Evolutionary conservation across 1,284 basidiomycete genomes (phyloP).

Genomic region (Cutaneotrichosporon curvatum): DNA sequence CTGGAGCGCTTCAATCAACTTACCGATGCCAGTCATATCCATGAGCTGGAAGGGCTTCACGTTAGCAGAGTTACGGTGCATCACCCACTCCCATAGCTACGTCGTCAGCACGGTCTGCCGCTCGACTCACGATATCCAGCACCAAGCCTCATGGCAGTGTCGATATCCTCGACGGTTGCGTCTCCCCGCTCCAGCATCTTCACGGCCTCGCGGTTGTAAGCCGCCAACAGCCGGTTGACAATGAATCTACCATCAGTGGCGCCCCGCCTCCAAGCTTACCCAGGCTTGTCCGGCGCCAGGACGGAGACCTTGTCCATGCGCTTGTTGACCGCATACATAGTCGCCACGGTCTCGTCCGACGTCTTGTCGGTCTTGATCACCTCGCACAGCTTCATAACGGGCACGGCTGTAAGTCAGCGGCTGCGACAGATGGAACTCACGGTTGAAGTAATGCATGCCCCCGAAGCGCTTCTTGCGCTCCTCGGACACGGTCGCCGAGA

Average conservation of each 20-base stretch:
- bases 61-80: neutral
- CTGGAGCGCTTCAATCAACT: neutral
- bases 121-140: constrained; percentile 47
- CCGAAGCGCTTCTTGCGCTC: constrained; percentile 46
- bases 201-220: constrained; percentile 53
- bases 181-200: constrained; percentile 55
- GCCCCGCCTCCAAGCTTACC: constrained; percentile 20
- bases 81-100: constrained; percentile 43
- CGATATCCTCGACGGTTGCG: constrained; percentile 53
- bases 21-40: constrained; percentile 50
- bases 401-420: constrained; percentile 26
- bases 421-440: constrained; percentile 18
- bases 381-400: constrained; percentile 55
- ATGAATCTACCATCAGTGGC: constrained; percentile 43
- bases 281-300: constrained; percentile 52
- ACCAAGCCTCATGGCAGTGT: constrained; percentile 56
- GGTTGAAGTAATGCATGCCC: constrained; percentile 55
- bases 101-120: neutral
- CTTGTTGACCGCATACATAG: constrained; percentile 49
- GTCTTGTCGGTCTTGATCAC: constrained; percentile 51
- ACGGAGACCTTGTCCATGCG: constrained; percentile 53
- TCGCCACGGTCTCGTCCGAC: constrained; percentile 46
- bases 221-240: constrained; percentile 52
- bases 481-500: constrained; percentile 41
- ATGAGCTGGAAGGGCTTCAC: constrained; percentile 52